Base-by-base conservation (phyloP, 1,284 basidiomycete species). In the Cerrena zonata region DNA sequence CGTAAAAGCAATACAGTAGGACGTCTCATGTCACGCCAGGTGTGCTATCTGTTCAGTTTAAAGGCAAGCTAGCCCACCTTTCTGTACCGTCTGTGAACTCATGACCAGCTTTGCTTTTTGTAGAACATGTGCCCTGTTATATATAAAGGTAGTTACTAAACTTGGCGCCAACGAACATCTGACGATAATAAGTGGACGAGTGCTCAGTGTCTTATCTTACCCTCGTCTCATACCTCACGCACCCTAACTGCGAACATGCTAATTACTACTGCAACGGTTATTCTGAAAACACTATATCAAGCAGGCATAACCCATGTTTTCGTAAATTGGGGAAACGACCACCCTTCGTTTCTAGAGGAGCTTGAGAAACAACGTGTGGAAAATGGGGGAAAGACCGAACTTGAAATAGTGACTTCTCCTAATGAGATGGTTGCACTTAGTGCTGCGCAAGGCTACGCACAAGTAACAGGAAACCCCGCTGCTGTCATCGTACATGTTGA, bases 371-470 rank as follows among this genome's bases (percentile, higher is more conserved):
- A 83, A 57, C 72, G 79, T 1, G 61, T 66, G 22, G 67, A 65
- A 12, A 53, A 67, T 26, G 59, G 56, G 5, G 73, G 73, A 3
- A 62, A 68, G 38, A 75, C 77, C 4, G 52, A 63, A 2, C 69
- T 76, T 19, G 62, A 71, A 50, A 76, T 88, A 51, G 67, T 86
- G 30, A 86, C 80, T 3, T 83, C 80, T 54, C 84, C 86, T 0
- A 86, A 86, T 53, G 86, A 88, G 62, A 86, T 86, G 82, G 85
- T 86, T 4, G 85, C 82, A 2, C 61, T 87, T 44, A 84, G 77
- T 53, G 80, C 80, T 15, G 85, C 85, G 1, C 85, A 87, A 48
- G 85, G 81, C 2, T 87, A 81, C 56, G 79, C 79, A 0, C 82
- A 85, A 56, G 78, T 78, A 1, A 79, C 77, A 2, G 80, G 82